A percentile compares a stretch with the other conserved stretches of the same genome.
These are phyloP conservation scores for Ogataea paraovalis DNA, from an alignment of 805 yeast species.

Conservation along the genomic window DNA sequence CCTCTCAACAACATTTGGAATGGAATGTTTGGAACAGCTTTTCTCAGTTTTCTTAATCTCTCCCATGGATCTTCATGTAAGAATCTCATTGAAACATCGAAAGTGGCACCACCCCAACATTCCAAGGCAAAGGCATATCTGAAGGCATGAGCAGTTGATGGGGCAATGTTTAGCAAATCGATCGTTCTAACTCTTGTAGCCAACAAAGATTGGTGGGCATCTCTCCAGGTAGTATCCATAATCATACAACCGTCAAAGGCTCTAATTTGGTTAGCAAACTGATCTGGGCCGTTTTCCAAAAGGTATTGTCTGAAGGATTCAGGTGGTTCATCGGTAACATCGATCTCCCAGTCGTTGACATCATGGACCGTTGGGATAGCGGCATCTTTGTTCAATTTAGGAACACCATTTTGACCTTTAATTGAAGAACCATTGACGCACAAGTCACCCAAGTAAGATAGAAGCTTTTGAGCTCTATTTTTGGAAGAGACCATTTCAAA, in stretches of 20 bases:
- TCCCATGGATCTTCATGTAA: conserved; percentile 99
- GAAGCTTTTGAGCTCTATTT: conserved; percentile 93
- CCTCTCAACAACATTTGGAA: conserved; percentile 99
- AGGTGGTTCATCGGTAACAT: conserved; percentile 49
- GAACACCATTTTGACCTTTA: conserved; percentile 91
- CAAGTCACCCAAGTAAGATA: conserved; percentile 87
- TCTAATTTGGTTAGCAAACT: conserved; percentile 85
- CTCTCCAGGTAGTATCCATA: conserved; percentile 99
- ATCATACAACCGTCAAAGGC: conserved; percentile 78
- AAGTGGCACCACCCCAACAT: conserved; percentile 99
- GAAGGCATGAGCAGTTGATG: conserved; percentile 86
- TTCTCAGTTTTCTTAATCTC: conserved; percentile 82
- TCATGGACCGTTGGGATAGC: conserved; percentile 70
- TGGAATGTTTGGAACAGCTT: conserved; percentile 94
- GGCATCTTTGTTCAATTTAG: conserved; percentile 76
- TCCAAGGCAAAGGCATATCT: conserved; percentile 91
- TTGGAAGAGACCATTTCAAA: conserved; percentile 93
- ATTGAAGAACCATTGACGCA: conserved; percentile 95
- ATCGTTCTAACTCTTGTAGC: conserved; percentile 97
- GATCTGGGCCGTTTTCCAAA: conserved; percentile 81
- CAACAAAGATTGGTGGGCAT: conserved; percentile 95
- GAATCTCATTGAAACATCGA: conserved; percentile 98
- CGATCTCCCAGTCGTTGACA: conserved; percentile 55
- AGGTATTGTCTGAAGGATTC: conserved; percentile 92
- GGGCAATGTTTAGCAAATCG: conserved; percentile 88